phyloP scores from a whole-genome alignment of 257 asterid species.

The Pogostemon cablin region DNA sequence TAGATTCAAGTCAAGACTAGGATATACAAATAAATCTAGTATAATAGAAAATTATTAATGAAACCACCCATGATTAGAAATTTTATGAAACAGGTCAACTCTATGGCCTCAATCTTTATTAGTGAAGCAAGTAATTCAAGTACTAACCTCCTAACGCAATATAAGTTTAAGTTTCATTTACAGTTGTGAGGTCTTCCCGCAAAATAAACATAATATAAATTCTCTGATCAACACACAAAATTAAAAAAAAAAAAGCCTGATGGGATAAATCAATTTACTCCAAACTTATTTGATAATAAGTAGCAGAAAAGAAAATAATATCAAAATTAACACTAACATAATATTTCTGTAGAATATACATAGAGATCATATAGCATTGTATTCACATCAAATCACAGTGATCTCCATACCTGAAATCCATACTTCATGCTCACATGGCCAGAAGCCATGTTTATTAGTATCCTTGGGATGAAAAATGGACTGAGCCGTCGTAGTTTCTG shows the following conservation, averaged over 20 bases:
- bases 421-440: slow-evolving; percentile 98
- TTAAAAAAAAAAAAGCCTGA: no score
- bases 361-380: slow-evolving; percentile 8
- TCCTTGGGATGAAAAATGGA: slow-evolving; percentile 95
- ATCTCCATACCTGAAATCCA: slow-evolving; percentile 78
- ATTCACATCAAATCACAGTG: slow-evolving; percentile 5
- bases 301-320: slow-evolving; percentile 13
- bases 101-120: slow-evolving; percentile 2
- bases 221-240: neutral
- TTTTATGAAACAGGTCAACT: neutral
- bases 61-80: slow-evolving; percentile 16
- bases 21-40: slow-evolving; percentile 40
- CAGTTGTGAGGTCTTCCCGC: neutral
- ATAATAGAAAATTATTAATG: slow-evolving; percentile 24
- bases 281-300: neutral
- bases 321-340: neutral
- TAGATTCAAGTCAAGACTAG: slow-evolving; percentile 69
- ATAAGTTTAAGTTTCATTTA: slow-evolving; percentile 7
- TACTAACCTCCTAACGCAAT: slow-evolving; percentile 7
- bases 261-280: neutral
- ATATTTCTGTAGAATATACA: neutral
- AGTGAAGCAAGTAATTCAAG: slow-evolving; percentile 4
- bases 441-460: slow-evolving; percentile 97
- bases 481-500: slow-evolving; percentile 88
- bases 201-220: neutral